These are phyloP conservation scores for Tetrahymena thermophila DNA, from an alignment of 73 alveolate species.

Conservation along the genomic window DNA sequence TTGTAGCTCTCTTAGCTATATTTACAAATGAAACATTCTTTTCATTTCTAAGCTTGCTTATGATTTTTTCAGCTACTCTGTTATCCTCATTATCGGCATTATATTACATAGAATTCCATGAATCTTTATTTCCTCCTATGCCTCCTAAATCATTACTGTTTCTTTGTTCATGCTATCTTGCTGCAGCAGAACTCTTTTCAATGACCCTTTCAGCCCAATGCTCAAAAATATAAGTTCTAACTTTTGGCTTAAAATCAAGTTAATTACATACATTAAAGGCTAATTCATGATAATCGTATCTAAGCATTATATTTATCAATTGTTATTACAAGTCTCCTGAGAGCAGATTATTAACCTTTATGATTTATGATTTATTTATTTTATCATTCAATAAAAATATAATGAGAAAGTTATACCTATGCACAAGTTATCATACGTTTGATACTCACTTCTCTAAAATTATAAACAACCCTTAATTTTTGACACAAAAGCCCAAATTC, in stretches of 20 bases:
- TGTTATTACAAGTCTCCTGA: not conserved
- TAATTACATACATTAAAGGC: constrained; percentile 42
- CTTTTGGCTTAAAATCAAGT: constrained; percentile 20
- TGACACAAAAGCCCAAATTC: constrained; percentile 11
- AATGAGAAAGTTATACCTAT: not conserved
- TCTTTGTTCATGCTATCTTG: not conserved
- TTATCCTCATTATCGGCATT: constrained; percentile 18
- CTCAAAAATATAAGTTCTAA: constrained; percentile 25
- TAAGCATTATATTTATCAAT: constrained; percentile 13
- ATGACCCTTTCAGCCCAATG: constrained; percentile 57
- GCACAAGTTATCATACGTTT: not conserved
- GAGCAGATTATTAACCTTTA: not conserved
- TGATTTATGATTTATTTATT: not conserved
- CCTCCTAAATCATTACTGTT: not conserved
- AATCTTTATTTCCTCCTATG: not conserved
- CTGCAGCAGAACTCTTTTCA: not conserved
- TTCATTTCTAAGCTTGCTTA: constrained; percentile 24
- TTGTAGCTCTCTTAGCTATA: constrained; percentile 44
- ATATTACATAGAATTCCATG: not conserved
- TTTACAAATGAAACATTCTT: constrained; percentile 41
- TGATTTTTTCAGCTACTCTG: constrained; percentile 20
- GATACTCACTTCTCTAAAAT: constrained; percentile 1
- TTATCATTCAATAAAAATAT: not conserved
- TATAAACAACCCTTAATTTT: constrained; percentile 34
- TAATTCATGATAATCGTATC: constrained; percentile 30